Conservation (phyloP, 345 rosid genomes). For the Populus alba region DNA sequence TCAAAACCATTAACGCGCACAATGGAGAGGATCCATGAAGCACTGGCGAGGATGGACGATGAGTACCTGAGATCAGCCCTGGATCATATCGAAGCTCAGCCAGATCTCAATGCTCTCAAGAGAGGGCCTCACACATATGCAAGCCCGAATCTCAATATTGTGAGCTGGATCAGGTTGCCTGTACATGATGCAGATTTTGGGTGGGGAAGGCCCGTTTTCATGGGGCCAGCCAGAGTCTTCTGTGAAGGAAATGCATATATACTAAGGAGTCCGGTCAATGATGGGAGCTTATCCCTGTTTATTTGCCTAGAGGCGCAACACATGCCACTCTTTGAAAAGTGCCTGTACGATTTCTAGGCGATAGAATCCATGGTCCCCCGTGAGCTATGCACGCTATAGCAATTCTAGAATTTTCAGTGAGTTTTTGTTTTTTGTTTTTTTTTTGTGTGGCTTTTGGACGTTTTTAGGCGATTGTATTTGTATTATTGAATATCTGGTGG, state of each 20-base stretch:
- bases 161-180: conserved; percentile 18
- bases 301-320: not conserved
- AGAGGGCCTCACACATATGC: not conserved
- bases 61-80: conserved; percentile 38
- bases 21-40: conserved; percentile 27
- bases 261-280: not conserved
- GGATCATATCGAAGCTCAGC: not conserved
- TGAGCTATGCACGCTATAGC: too few species aligned
- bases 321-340: not conserved
- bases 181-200: conserved; percentile 12
- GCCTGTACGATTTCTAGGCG: not conserved
- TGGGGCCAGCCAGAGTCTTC: not conserved
- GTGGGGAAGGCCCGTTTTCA: conserved; percentile 6
- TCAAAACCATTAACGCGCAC: conserved; percentile 29
- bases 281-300: not conserved
- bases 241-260: not conserved
- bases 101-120: not conserved
- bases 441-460: too few species aligned
- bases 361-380: too few species aligned
- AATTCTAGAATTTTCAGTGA: too few species aligned
- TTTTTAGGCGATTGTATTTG: too few species aligned
- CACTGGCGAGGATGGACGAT: conserved; percentile 23
- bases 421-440: too few species aligned
- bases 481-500: too few species aligned
- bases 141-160: conserved; percentile 14